These are phyloP conservation scores for Hymenoscyphus occultus DNA, from an alignment of 2,329 filamentous ascomycete genomes.

Conservation along the genomic window DNA sequence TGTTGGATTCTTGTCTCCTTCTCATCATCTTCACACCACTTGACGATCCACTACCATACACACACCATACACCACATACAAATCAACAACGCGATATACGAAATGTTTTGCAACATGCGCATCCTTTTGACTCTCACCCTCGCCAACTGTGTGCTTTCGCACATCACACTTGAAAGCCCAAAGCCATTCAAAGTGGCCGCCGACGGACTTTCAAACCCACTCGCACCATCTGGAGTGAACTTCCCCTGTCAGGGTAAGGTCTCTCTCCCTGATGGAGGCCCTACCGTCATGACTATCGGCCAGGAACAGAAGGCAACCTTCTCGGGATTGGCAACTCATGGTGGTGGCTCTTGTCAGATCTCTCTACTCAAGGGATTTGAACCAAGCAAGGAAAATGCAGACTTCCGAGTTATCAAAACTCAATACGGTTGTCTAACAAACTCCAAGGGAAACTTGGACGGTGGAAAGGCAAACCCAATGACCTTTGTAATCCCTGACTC, in stretches of 20 bases:
- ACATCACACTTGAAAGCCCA: background rate
- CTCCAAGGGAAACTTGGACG: background rate
- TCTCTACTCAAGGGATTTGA: background rate
- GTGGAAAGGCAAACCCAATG: background rate
- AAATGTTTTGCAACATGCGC: background rate
- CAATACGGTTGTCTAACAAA: constrained; percentile 8
- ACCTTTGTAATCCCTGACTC: background rate
- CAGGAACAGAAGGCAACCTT: background rate
- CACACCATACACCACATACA: background rate
- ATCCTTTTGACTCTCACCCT: background rate
- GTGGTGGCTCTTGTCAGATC: constrained; percentile 7
- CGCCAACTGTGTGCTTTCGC: background rate
- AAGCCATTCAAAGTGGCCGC: background rate
- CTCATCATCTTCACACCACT: background rate
- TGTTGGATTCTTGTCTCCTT: background rate
- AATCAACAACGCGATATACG: background rate
- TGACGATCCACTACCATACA: background rate
- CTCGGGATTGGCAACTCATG: background rate
- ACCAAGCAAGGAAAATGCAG: constrained; percentile 2
- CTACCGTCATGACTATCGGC: constrained; percentile 1
- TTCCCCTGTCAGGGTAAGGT: background rate
- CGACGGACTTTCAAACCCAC: constrained; percentile 1
- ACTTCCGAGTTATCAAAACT: constrained; percentile 8
- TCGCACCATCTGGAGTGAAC: constrained; percentile 2
- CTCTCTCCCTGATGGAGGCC: background rate